Base-by-base conservation (phyloP, 768 basidiomycete species). In the Lactarius vividus region DNA sequence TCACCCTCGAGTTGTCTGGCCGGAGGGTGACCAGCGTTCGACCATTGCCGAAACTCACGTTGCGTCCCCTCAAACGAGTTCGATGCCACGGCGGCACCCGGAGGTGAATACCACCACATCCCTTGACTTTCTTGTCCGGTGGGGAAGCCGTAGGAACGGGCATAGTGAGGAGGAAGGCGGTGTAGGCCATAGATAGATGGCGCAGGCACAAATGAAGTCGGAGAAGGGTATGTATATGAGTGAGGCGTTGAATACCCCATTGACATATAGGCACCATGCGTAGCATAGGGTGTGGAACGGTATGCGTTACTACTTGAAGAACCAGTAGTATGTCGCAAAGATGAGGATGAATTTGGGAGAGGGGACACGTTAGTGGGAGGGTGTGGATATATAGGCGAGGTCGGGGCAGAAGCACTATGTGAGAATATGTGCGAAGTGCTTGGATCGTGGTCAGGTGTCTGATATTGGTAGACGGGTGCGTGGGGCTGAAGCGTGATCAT, bases 101-200 rank as follows among this genome's bases (percentile, higher is more conserved):
- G 52, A 15, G 79, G 78, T 26, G 83, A 70, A 67, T 85, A 85
- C 79, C 82, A 87, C 83, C 84, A 85, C 2, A 77, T 74, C n/a
- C 79, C 80, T 66, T 78, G 81, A n/a, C 74, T 74, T 6, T 82
- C 83, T n/a, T 74, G 71, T 5, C 78, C 77, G 2, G 53, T 52
- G 61, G 65, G 18, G 76, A 66, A 20, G 73, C 70, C 11, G 70
- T 58, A 70, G 71, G 79, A 57, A 4, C 46, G 65, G n/a, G 74
- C 33, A 67, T 78, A 81, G 15, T 76, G 75, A 1, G 78, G 66
- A 6, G 76, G 71, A 20, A 74, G 58, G 65, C 79, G 82, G 29
- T 76, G 83, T 11, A 78, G 69, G 40, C 73, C 78, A 72, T 79
- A 81, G 40, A 77, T 58, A 49, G 79, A 75, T 1, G 78, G 72